Percentiles rank a stretch among this genome's conserved stretches.
These are phyloP conservation scores for Penicillium polonicum DNA, from an alignment of 2,329 filamentous ascomycete species.

Conservation along the genomic window DNA sequence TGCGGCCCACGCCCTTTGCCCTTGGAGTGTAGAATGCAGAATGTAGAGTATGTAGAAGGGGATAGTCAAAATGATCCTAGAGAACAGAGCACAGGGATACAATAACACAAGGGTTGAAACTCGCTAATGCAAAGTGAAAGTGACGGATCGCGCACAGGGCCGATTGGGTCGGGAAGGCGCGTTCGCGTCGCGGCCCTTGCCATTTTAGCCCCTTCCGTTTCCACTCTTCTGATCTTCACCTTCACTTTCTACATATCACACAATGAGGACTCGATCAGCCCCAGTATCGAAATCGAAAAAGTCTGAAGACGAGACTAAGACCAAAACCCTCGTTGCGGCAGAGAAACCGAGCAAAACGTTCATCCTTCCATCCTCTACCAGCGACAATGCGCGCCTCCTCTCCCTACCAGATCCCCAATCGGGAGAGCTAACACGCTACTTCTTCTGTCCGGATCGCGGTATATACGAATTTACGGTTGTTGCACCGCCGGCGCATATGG, in stretches of 20 bases:
- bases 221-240: conserved; percentile 4
- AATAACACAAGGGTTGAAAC: conserved; percentile 8
- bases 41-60: not conserved
- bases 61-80: not conserved
- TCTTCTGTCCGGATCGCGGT: conserved; percentile 58
- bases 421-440: conserved; percentile 51
- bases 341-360: conserved; percentile 51
- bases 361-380: conserved; percentile 55
- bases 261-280: conserved; percentile 33
- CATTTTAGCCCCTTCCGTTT: conserved; percentile 12
- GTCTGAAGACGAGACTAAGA: conserved; percentile 20
- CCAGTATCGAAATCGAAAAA: conserved; percentile 14
- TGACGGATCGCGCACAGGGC: conserved; percentile 23
- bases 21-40: not conserved
- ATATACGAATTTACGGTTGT: conserved; percentile 63
- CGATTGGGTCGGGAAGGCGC: conserved; percentile 26
- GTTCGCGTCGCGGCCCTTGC: conserved; percentile 29
- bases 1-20: conserved; percentile 16
- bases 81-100: conserved; percentile 6
- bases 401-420: conserved; percentile 57
- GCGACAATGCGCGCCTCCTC: conserved; percentile 54
- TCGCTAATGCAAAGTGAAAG: conserved; percentile 15
- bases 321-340: conserved; percentile 22
- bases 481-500: conserved; percentile 49
- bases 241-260: not conserved